These are phyloP conservation scores for Baudoinia panamericana DNA, from an alignment of 495 filamentous ascomycete genomes.

Conservation along the genomic window DNA sequence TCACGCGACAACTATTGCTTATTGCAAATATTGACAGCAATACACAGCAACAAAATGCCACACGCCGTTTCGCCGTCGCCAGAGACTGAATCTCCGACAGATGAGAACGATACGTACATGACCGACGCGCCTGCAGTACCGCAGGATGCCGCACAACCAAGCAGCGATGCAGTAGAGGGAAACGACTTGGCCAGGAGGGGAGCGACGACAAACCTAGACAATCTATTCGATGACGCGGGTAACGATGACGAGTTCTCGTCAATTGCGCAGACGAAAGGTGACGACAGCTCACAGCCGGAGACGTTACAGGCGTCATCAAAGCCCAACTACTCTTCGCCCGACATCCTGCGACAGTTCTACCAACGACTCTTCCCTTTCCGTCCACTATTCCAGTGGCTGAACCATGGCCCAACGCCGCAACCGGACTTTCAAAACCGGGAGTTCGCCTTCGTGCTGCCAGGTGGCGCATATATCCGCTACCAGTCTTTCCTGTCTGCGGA, in stretches of 20 bases:
- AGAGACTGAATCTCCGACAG: neutral
- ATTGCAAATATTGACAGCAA: too few species aligned
- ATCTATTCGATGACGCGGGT: constrained; percentile 65
- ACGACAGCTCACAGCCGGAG: constrained; percentile 9
- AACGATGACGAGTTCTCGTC: constrained; percentile 67
- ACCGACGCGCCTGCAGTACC: constrained; percentile 13
- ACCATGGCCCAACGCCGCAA: constrained; percentile 74
- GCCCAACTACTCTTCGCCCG: constrained; percentile 49
- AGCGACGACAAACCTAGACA: constrained; percentile 47
- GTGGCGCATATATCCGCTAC: constrained; percentile 83
- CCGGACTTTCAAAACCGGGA: constrained; percentile 86
- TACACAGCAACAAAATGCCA: constrained; percentile 18
- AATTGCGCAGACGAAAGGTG: constrained; percentile 30
- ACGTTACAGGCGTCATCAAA: constrained; percentile 25
- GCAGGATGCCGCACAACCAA: neutral
- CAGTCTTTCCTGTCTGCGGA: constrained; percentile 79
- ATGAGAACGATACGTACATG: constrained; percentile 14
- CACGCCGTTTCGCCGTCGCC: constrained; percentile 22
- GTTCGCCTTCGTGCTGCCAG: constrained; percentile 83
- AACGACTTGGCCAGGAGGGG: neutral
- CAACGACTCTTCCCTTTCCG: constrained; percentile 93
- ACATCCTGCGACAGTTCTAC: constrained; percentile 83
- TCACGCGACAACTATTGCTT: too few species aligned
- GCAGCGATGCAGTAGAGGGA: neutral
- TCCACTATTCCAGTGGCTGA: constrained; percentile 93